Base-by-base conservation (phyloP, 2,329 filamentous ascomycete species). In the Sporothrix phasma region DNA sequence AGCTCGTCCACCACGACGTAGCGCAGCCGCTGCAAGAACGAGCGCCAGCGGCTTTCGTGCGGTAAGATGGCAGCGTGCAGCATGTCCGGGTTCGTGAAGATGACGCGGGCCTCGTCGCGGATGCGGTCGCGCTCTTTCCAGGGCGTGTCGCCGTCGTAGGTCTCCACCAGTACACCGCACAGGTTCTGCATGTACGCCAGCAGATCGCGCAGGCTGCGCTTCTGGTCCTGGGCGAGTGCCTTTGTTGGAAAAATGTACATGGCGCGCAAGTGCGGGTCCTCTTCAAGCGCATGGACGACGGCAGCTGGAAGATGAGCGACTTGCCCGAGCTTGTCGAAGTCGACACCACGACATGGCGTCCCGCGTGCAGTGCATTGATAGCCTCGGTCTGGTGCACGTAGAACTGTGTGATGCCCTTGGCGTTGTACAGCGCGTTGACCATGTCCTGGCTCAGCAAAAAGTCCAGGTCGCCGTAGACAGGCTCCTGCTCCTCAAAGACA, bases 241-340 rank as follows among this genome's bases (percentile, higher is more conserved):
- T 99, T 99, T 0, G 94, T 99, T 0, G 94, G 94, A 66, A 99
- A 99, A 41, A 99, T 96, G 73, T 97, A 97, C 87, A 99, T 91
- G 2, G 94, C 94, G 69, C 94, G 81, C 8, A 90, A 89, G 64
- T 87, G 80, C 2, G 75, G 77, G 70, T 97, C 89, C 61, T 84
- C 79, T 74, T 99, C 93, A 2, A 99, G 78, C 59, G 90, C 88
- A 72, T 96, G 86, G 11, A 99, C 77, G 51, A 99, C 91, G 94
- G 94, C 17, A 99, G 82, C 71, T 99, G 94, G 72, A 97, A 99
- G 66, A 99, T 97, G n/a, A 99, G 78, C 5, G 92, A 97, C 74
- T 99, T 99, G 11, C 94, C 94, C 0, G 94, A 99, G 72, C 90
- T 96, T 0, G 94, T 99, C 0, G 93, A 96, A 0, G 94, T 99